phyloP scores from a whole-genome alignment of 768 basidiomycete genomes.

The Melanogaster broomeanus region DNA sequence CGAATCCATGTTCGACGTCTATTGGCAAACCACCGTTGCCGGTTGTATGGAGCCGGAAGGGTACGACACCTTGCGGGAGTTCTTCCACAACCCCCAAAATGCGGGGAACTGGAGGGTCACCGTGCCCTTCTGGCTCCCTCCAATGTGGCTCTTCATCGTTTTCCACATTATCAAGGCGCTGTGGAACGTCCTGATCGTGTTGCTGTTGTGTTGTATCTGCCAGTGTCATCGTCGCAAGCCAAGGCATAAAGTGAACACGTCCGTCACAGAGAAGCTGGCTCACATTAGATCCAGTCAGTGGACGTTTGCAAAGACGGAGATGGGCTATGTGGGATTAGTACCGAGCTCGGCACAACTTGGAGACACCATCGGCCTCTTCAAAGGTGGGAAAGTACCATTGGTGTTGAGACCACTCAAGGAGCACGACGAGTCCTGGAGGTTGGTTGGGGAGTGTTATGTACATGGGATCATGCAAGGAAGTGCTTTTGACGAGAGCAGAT shows the following conservation, averaged over 20 bases:
- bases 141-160: not conserved
- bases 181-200: not conserved
- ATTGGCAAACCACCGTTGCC: not conserved
- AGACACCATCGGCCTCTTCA: not conserved
- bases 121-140: not conserved
- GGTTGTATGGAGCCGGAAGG: not conserved
- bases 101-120: not conserved
- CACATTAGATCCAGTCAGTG: not conserved
- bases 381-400: not conserved
- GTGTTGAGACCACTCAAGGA: not conserved
- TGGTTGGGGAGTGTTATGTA: not conserved
- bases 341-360: not conserved
- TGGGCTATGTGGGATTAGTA: not conserved
- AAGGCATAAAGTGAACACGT: not conserved
- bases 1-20: not conserved
- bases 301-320: not conserved
- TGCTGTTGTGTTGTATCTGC: not conserved
- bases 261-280: not conserved
- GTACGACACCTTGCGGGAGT: not conserved
- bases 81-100: not conserved
- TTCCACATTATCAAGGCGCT: not conserved
- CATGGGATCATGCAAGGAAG: not conserved
- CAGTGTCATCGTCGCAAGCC: no score
- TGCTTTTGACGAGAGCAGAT: not conserved
- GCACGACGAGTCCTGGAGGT: not conserved